phyloP scores from a whole-genome alignment of 1,284 basidiomycete genomes.

The Meira miltonrushii region DNA sequence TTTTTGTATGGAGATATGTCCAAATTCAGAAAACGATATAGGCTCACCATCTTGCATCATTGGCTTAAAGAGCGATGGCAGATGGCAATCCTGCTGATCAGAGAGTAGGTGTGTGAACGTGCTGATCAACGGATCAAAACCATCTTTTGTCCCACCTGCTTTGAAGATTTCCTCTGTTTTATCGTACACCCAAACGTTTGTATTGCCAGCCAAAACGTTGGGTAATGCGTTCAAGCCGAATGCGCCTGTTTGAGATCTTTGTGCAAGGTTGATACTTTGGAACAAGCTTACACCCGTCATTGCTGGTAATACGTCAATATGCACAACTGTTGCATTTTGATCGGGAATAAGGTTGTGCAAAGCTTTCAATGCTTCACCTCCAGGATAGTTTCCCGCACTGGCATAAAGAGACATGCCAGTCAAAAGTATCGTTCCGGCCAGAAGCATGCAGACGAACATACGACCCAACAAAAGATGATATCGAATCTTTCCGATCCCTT shows the following conservation, averaged over 20 bases:
- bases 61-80: constrained; percentile 3
- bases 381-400: constrained; percentile 80
- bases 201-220: not conserved
- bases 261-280: constrained; percentile 62
- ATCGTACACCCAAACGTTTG: constrained; percentile 31
- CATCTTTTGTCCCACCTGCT: constrained; percentile 6
- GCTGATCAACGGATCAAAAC: constrained; percentile 8
- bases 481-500: not conserved
- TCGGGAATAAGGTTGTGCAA: constrained; percentile 58
- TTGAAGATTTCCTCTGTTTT: constrained; percentile 32
- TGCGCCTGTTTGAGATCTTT: not conserved
- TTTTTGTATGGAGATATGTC: too few species aligned
- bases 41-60: not conserved
- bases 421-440: constrained; percentile 19
- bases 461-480: not conserved
- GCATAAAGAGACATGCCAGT: constrained; percentile 56
- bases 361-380: constrained; percentile 66
- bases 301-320: constrained; percentile 74
- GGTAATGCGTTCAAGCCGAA: not conserved
- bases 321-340: constrained; percentile 41
- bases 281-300: constrained; percentile 89
- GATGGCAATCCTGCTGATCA: constrained; percentile 19
- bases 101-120: constrained; percentile 27
- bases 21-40: too few species aligned
- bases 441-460: not conserved